Conservation (phyloP, 176 grass and related monocot genomes). For the Tuctoria greenei region DNA sequence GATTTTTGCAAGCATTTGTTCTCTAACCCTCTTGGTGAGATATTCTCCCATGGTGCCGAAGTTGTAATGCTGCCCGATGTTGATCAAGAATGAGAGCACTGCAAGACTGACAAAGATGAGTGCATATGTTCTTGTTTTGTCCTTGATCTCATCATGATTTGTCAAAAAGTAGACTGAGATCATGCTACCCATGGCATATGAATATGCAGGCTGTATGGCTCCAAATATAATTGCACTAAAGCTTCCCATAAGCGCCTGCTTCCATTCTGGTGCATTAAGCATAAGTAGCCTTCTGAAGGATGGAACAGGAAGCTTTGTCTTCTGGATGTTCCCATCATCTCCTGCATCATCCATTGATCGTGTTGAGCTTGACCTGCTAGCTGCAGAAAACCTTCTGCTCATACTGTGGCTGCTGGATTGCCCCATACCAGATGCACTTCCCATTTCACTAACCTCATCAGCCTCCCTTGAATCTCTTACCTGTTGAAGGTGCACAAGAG, state of each 20-base stretch:
- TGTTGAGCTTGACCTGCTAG: conserved; percentile 72
- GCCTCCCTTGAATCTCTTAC: conserved; percentile 42
- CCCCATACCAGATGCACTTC: conserved; percentile 27
- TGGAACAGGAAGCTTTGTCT: conserved; percentile 52
- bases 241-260: conserved; percentile 64
- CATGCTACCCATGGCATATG: conserved; percentile 91
- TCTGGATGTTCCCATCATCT: conserved; percentile 16
- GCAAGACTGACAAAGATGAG: conserved; percentile 74
- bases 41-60: conserved; percentile 95
- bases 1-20: conserved; percentile 83
- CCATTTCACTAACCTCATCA: conserved; percentile 36
- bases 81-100: conserved; percentile 70
- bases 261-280: conserved; percentile 94
- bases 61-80: conserved; percentile 93
- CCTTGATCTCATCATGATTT: conserved; percentile 72
- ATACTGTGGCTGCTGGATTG: conserved; percentile 70
- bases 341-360: conserved; percentile 50
- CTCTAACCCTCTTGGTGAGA: conserved; percentile 87
- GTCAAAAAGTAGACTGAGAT: conserved; percentile 78
- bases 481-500: conserved; percentile 77
- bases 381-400: conserved; percentile 71
- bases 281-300: conserved; percentile 80
- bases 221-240: conserved; percentile 79
- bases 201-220: conserved; percentile 76
- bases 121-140: conserved; percentile 68